Percentiles rank a stretch among this genome's conserved stretches.
Evolutionary conservation across 2,329 filamentous ascomycete species (phyloP).

Genomic region (Didymella segeticola): DNA sequence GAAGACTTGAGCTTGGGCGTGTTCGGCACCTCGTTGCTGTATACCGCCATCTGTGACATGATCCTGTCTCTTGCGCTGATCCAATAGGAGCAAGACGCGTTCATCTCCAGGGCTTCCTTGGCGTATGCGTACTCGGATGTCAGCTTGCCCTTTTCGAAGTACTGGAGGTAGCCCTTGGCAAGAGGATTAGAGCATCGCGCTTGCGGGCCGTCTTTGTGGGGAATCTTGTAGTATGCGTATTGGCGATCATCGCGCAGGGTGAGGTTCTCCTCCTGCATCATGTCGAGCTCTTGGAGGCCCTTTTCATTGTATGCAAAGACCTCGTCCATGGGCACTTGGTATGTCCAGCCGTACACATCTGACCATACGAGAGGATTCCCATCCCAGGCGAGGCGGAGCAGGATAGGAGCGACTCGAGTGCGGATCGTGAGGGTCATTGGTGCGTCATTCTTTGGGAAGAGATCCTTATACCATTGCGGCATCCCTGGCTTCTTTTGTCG

Average conservation of each 20-base stretch:
- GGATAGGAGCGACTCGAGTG: conserved; percentile 83
- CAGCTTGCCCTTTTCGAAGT: conserved; percentile 88
- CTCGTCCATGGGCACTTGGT: conserved; percentile 72
- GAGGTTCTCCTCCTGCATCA: conserved; percentile 73
- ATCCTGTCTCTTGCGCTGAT: conserved; percentile 94
- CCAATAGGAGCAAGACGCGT: conserved; percentile 98
- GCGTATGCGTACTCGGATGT: conserved; percentile 89
- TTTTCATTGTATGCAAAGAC: conserved; percentile 70
- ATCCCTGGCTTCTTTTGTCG: conserved; percentile 93
- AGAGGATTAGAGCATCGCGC: conserved; percentile 86
- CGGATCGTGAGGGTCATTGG: conserved; percentile 83
- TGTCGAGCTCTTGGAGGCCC: conserved; percentile 76
- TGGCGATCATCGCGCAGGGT: conserved; percentile 69
- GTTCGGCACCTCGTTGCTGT: conserved; percentile 66
- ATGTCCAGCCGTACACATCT: conserved; percentile 91
- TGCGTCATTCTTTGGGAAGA: conserved; percentile 73
- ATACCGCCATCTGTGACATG: conserved; percentile 93
- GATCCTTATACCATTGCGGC: conserved; percentile 94
- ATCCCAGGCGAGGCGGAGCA: conserved; percentile 88
- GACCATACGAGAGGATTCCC: conserved; percentile 92
- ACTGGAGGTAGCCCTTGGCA: conserved; percentile 87
- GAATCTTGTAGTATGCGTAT: conserved; percentile 86
- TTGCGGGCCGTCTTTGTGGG: conserved; percentile 91
- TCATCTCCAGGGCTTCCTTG: conserved; percentile 97
- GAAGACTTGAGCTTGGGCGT: conserved; percentile 32